Evolutionary conservation across 2,329 filamentous ascomycete species (phyloP).

Genomic region (Alternaria triticina): DNA sequence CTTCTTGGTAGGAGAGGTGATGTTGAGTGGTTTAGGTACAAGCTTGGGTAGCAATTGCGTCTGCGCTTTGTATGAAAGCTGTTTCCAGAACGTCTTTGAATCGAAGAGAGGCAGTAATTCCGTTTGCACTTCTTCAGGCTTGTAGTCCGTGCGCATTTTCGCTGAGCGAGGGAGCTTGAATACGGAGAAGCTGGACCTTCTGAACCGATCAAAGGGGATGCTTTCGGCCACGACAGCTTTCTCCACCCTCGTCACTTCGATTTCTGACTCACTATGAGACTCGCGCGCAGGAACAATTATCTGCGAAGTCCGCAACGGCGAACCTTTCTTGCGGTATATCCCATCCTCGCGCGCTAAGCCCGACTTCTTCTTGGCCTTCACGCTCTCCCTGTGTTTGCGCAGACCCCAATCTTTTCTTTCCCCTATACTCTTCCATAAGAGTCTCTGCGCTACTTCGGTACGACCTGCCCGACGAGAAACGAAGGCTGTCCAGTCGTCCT

Average conservation of each 20-base stretch:
- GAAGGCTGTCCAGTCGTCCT: neutral
- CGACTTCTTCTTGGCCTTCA: neutral
- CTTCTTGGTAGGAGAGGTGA: neutral
- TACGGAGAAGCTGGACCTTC: neutral
- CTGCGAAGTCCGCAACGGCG: neutral
- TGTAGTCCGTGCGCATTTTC: neutral
- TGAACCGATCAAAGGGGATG: neutral
- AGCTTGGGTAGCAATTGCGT: neutral
- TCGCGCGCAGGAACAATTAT: neutral
- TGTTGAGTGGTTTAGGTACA: neutral
- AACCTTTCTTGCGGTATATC: neutral
- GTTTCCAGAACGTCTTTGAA: neutral
- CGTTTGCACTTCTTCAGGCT: neutral
- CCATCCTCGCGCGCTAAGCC: neutral
- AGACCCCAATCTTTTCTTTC: neutral
- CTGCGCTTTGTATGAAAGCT: neutral
- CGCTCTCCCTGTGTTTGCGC: neutral
- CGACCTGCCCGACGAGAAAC: neutral
- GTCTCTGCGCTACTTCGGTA: neutral
- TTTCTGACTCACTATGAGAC: neutral
- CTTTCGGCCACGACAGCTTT: neutral
- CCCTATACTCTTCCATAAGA: neutral
- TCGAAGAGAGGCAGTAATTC: neutral
- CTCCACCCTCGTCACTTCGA: neutral
- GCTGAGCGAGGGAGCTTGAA: neutral